Evolutionary conservation across 768 basidiomycete genomes (phyloP), one percentile per base, ranked within the genome.

Genomic region (Collybia nuda): DNA sequence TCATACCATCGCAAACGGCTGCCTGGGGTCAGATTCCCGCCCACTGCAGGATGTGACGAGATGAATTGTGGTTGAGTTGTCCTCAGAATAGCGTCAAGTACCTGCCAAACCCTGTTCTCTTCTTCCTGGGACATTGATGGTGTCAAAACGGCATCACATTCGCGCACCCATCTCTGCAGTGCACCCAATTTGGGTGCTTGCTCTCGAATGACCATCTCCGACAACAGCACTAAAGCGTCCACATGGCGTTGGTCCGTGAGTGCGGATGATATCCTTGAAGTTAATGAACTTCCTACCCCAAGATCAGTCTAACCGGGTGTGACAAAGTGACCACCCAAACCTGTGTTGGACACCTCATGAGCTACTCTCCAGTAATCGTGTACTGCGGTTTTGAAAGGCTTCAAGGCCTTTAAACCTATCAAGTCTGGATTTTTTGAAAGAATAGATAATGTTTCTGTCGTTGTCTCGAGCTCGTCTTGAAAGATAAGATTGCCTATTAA

Each of bases 141-240:
- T n/a, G 63, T 67, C 12, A 70, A 62, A 2, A 78, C 78, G 1
- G 79, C 80, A 61, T 82, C 80, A 59, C 78, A 79, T 55, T 82
- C 80, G 29, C 80, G 61, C 4, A 80, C 78, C 80, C 80, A 82
- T 9, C 80, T 68, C 55, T 81, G 79, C 5, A 82, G 62, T 2
- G 78, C 73, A 3, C 79, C 79, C 11, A 82, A 72, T 52, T 79
- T 79, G 5, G 78, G 77, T 5, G 73, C 60, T 6, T 77, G 68
- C 9, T 65, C 61, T 5, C 77, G 72, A 19, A 76, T 71, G 40
- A 71, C 72, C 69, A 80, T 75, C 58, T 80, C 79, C 35, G 77
- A 70, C n/a, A 82, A 68, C n/a, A 77, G 63, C 21, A 81, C 73
- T 23, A 80, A 73, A 5, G 80, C 78, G 52, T 77, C 76, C 45